Percentiles rank a stretch among this genome's conserved stretches.
These are phyloP conservation scores for Candida smagusa DNA, from an alignment of 1,139 yeast species.

Conservation along the genomic window DNA sequence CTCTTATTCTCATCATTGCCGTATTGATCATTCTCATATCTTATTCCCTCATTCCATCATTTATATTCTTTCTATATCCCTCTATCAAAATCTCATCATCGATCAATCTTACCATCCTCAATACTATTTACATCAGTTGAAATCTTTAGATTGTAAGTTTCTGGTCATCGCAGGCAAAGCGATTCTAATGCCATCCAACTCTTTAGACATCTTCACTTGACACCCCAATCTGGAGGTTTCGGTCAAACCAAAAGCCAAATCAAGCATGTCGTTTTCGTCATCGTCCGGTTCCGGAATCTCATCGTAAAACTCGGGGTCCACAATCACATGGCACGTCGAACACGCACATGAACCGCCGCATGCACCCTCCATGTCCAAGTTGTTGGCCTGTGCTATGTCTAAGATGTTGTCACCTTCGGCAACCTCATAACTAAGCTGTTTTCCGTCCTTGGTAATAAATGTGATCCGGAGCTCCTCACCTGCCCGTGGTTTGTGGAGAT, in stretches of 20 bases:
- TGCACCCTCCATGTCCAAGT: conserved; percentile 96
- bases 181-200: conserved; percentile 88
- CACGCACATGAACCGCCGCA: conserved; percentile 99
- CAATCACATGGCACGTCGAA: conserved; percentile 94
- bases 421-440: conserved; percentile 75
- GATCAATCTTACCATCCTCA: no score
- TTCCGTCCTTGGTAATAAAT: conserved; percentile 89
- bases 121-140: conserved; percentile 22
- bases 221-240: conserved; percentile 97
- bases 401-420: conserved; percentile 88
- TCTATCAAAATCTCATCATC: no score
- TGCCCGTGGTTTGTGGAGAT: conserved; percentile 81
- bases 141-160: conserved; percentile 78
- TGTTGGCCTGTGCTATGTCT: conserved; percentile 93
- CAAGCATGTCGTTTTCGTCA: conserved; percentile 98
- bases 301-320: conserved; percentile 93
- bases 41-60: no score
- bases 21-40: no score
- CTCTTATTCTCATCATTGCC: no score
- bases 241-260: conserved; percentile 92
- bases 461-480: conserved; percentile 93
- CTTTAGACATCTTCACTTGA: conserved; percentile 85
- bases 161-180: conserved; percentile 98
- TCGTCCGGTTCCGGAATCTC: conserved; percentile 92
- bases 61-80: no score